A percentile compares a stretch with the other conserved stretches of the same genome.
Evolutionary conservation across 495 filamentous ascomycete genomes (phyloP).

Genomic region (Viridothelium virens): DNA sequence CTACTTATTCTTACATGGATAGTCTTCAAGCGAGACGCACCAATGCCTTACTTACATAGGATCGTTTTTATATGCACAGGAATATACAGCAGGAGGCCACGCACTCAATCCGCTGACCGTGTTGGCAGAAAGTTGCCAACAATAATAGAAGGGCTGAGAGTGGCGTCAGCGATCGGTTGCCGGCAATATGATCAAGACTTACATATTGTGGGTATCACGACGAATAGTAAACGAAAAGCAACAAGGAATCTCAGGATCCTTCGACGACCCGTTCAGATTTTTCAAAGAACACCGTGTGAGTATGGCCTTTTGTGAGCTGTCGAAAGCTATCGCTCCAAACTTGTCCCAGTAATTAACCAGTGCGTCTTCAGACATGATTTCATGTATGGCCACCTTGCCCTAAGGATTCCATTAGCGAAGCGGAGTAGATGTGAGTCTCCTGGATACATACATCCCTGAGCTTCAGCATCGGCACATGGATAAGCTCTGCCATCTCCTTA

Average conservation of each 20-base stretch:
- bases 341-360: constrained; percentile 98
- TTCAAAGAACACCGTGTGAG: constrained; percentile 89
- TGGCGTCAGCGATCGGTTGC: constrained; percentile 19
- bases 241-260: constrained; percentile 71
- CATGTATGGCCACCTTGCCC: constrained; percentile 92
- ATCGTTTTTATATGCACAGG: neutral
- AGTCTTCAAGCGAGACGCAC: neutral
- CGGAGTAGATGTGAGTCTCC: neutral
- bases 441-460: constrained; percentile 70
- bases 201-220: constrained; percentile 95
- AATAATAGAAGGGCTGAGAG: constrained; percentile 74
- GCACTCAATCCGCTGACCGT: constrained; percentile 34
- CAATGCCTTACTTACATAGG: neutral
- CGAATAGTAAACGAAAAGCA: constrained; percentile 97
- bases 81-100: neutral
- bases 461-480: constrained; percentile 83
- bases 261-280: constrained; percentile 65
- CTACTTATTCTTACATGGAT: neutral
- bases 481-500: constrained; percentile 96
- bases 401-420: constrained; percentile 31
- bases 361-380: constrained; percentile 89
- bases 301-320: constrained; percentile 91
- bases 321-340: constrained; percentile 97
- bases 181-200: constrained; percentile 36
- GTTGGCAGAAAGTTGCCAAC: constrained; percentile 93